Conservation (phyloP, 331 rosid species). For the Malus hybrid region DNA sequence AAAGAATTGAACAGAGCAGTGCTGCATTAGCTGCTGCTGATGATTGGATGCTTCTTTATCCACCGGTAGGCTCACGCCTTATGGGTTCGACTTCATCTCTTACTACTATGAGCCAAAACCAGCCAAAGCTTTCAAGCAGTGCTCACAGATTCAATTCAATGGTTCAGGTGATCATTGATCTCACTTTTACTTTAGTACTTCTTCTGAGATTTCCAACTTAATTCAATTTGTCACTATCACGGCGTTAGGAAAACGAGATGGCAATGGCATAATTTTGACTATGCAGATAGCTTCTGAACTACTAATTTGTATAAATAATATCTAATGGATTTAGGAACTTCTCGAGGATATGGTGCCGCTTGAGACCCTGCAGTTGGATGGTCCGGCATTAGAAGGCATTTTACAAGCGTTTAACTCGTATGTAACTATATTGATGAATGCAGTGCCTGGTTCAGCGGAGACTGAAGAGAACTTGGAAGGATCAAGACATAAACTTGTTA, state of each 20-base stretch:
- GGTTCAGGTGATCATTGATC: constrained; percentile 58
- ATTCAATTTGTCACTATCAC: background rate
- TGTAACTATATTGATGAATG: constrained; percentile 59
- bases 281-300: background rate
- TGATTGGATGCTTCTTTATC: constrained; percentile 63
- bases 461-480: constrained; percentile 54
- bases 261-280: no score
- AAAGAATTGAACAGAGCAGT: constrained; percentile 71
- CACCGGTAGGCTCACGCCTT: constrained; percentile 33
- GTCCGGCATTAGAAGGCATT: constrained; percentile 60
- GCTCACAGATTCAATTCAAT: constrained; percentile 70
- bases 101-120: constrained; percentile 18
- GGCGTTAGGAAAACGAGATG: background rate
- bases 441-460: constrained; percentile 68
- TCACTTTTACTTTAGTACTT: background rate
- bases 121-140: constrained; percentile 77
- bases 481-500: constrained; percentile 55
- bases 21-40: constrained; percentile 72
- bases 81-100: constrained; percentile 39
- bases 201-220: background rate
- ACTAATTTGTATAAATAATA: background rate
- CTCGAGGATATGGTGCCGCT: constrained; percentile 68
- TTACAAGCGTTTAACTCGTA: constrained; percentile 55
- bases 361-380: constrained; percentile 65
- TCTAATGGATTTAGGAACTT: constrained; percentile 47